Conservation (phyloP, 2,329 filamentous ascomycete species). For the Trichoderma semiorbis region DNA sequence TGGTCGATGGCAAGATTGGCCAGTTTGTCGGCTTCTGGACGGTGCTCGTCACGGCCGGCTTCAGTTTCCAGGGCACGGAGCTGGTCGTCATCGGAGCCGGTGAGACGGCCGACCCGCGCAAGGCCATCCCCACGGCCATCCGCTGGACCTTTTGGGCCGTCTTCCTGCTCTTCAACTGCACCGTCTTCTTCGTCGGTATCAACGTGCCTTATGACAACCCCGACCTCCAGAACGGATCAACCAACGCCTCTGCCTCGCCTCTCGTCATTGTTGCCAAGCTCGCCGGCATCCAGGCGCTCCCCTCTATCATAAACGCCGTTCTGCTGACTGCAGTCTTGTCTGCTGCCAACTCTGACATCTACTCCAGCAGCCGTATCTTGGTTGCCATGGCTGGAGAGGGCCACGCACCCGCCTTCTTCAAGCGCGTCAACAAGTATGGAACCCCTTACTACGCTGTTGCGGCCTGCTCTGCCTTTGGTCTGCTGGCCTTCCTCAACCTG, state of each 20-base stretch:
- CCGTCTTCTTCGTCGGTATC: constrained; percentile 68
- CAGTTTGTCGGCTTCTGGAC: constrained; percentile 69
- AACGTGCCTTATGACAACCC: constrained; percentile 62
- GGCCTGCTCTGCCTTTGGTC: constrained; percentile 52
- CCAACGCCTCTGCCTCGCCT: constrained; percentile 62
- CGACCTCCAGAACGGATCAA: constrained; percentile 48
- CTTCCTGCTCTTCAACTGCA: constrained; percentile 62
- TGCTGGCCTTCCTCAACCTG: constrained; percentile 66
- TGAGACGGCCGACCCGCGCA: constrained; percentile 69
- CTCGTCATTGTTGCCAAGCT: constrained; percentile 58
- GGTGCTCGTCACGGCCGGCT: constrained; percentile 65
- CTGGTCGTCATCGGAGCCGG: constrained; percentile 75
- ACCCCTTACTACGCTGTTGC: constrained; percentile 62
- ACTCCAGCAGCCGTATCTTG: constrained; percentile 66
- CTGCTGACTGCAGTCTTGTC: constrained; percentile 75
- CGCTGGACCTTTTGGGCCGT: constrained; percentile 74
- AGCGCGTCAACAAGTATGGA: constrained; percentile 56
- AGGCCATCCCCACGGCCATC: constrained; percentile 69
- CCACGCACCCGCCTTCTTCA: constrained; percentile 59
- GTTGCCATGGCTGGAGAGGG: constrained; percentile 63
- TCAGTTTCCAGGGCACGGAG: constrained; percentile 70
- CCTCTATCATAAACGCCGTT: constrained; percentile 72
- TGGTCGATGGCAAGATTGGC: constrained; percentile 51
- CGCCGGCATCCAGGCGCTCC: constrained; percentile 61
- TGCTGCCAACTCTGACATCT: constrained; percentile 74